Evolutionary conservation across 2,329 filamentous ascomycete species (phyloP), one percentile per base, ranked within the genome.

Genomic region (Mycosphaerelloides madeirae): DNA sequence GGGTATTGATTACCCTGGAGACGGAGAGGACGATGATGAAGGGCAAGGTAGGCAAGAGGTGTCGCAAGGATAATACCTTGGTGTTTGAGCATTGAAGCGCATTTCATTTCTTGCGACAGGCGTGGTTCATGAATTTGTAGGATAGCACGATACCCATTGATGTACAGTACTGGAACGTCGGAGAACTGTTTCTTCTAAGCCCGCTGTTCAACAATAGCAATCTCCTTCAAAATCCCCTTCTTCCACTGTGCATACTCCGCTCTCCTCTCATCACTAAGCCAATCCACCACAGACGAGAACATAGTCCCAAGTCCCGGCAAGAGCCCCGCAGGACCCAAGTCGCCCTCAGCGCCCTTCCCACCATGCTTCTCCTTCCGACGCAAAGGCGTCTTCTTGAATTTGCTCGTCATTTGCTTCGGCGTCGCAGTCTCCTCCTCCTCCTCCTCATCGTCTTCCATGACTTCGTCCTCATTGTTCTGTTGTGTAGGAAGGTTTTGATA

Each of bases 201-300:
- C 16, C 19, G 15, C 16, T 32, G 28, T 31, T 52, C 54, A 15
- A 50, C 37, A 12, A 6, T 20, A 3, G 70, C 65, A 46, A 87
- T 78, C 53, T 73, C 73, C 46, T 65, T 68, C 59, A 85, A 56
- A 19, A 87, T 75, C 1, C 63, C 67, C 3, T 73, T 70, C 63
- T 83, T 83, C 87, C 86, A 93, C 14, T 62, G 63, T 34, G 63
- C 68, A 60, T 81, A 89, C 9, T 83, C 79, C 31, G 70, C 70
- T 55, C 75, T 73, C 53, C 79, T 80, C 49, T 74, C 70, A 38
- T 83, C 79, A 50, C 81, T 83, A 55, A 90, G 64, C 57, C 82
- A 87, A 57, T 89, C 84, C 57, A 85, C 82, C 36, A 77, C 76
- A 52, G 83, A 81, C 63, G 89, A 84, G 55, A 90, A 79, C 85